Evolutionary conservation across 1,284 basidiomycete species (phyloP).

Genomic region (Anthracocystis walkeri): DNA sequence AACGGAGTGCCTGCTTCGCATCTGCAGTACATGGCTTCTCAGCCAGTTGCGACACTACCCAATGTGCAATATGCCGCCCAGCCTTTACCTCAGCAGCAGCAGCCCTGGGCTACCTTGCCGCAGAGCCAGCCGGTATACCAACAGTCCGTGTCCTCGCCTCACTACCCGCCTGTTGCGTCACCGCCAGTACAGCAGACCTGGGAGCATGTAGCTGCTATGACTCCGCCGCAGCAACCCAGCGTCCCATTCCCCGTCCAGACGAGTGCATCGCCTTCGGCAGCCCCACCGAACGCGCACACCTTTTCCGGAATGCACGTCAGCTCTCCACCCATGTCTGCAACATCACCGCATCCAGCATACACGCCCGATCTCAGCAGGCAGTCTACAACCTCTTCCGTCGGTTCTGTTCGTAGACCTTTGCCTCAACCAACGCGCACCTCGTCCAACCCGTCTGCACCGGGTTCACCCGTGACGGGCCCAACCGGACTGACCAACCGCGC

Average conservation of each 20-base stretch:
- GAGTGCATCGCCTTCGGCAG: background rate
- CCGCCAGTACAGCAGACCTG: slow-evolving; percentile 19
- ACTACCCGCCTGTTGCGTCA: slow-evolving; percentile 12
- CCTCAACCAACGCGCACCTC: slow-evolving; percentile 47
- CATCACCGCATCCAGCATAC: slow-evolving; percentile 18
- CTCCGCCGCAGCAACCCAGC: slow-evolving; percentile 15
- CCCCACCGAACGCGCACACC: slow-evolving; percentile 16
- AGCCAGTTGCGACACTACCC: background rate
- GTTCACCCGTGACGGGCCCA: slow-evolving; percentile 25
- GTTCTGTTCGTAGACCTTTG: slow-evolving; percentile 39
- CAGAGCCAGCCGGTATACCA: slow-evolving; percentile 23
- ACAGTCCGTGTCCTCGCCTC: background rate
- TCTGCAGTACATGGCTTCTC: slow-evolving; percentile 23
- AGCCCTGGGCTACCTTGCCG: slow-evolving; percentile 18
- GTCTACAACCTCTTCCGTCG: slow-evolving; percentile 46
- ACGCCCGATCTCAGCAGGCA: slow-evolving; percentile 37
- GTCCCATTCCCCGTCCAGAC: slow-evolving; percentile 20
- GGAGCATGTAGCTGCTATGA: slow-evolving; percentile 11
- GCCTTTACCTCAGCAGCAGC: slow-evolving; percentile 19
- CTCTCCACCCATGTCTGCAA: slow-evolving; percentile 24
- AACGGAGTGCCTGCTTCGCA: slow-evolving; percentile 26
- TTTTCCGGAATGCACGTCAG: slow-evolving; percentile 12
- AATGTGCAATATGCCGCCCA: slow-evolving; percentile 9
- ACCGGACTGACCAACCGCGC: slow-evolving; percentile 26
- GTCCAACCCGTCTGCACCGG: slow-evolving; percentile 40